Base-by-base conservation (phyloP, 805 yeast species). In the Wickerhamiella allomyrinae region DNA sequence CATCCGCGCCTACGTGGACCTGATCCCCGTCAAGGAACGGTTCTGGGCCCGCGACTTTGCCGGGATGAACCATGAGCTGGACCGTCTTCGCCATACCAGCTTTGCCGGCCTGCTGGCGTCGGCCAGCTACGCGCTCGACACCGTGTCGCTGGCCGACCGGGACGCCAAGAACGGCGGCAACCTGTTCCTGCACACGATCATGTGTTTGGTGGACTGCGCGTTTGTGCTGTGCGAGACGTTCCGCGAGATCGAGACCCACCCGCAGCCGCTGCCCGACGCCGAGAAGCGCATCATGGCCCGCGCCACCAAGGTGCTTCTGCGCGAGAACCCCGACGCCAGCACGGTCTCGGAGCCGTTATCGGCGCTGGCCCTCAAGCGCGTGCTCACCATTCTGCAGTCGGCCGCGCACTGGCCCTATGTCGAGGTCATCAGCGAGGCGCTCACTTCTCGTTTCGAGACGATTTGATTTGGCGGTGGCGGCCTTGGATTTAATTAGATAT, bases 21-120 rank as follows among this genome's bases (percentile, higher is more conserved):
- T 65, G 34, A 49, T 62, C 7, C 53, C 53, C n/a, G 59, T 60
- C 15, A 63, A 65, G 43, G 63, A 57, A 25, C 54, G 56, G 7
- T 51, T 68, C 41, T 68, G 71, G 70, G 44, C 46, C 9, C 61
- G 64, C 27, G 63, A 63, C 37, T 67, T 62, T 56, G 46, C 45
- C 5, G 57, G 54, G n/a, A 59, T 63, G 58, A 59, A 59, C 40
- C 37, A 37, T 13, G 59, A 56, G 33, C 49, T 63, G 20, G 48
- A 49, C 23, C 43, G 40, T 20, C 45, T 51, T 15, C 43, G 49
- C 17, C 46, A 46, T 14, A 34, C 38, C 36, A 42, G 41, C 29
- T 52, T 55, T 42, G 54, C 56, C 22, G 59, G 57, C 2, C 49
- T 62, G 14, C 37, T 56, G n/a, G 59, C 55, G 29, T 62, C 65